Evolutionary conservation across 2,329 filamentous ascomycete species (phyloP).

Genomic region (Emericellopsis cladophorae): DNA sequence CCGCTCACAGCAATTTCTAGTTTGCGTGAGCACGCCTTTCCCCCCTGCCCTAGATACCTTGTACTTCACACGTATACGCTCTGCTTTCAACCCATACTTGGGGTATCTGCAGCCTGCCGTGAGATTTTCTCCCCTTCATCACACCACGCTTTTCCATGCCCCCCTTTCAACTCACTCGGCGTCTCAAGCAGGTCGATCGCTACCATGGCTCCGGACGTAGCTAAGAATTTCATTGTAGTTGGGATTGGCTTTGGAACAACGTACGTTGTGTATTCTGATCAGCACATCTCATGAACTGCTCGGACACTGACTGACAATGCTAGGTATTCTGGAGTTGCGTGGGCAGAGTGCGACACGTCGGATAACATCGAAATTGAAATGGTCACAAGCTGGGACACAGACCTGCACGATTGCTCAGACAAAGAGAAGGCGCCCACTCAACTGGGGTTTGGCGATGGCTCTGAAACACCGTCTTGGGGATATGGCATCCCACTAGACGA

Average conservation of each 20-base stretch:
- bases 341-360: slow-evolving; percentile 12
- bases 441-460: slow-evolving; percentile 7
- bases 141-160: not conserved
- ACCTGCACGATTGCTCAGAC: slow-evolving; percentile 10
- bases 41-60: no score
- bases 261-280: slow-evolving; percentile 9
- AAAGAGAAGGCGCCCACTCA: slow-evolving; percentile 17
- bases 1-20: no score
- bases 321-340: slow-evolving; percentile 27
- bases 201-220: not conserved
- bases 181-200: no score
- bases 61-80: no score
- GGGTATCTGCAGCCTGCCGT: no score
- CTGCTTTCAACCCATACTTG: no score
- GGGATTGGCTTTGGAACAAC: slow-evolving; percentile 36
- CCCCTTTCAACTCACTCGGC: not conserved
- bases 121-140: not conserved
- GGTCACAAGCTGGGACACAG: slow-evolving; percentile 16
- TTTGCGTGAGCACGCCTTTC: no score
- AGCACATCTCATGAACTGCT: no score
- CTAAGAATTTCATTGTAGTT: slow-evolving; percentile 15
- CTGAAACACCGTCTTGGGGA: slow-evolving; percentile 12
- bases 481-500: slow-evolving; percentile 12
- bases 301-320: not conserved
- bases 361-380: slow-evolving; percentile 13